Evolutionary conservation across 2,329 filamentous ascomycete genomes (phyloP).

Genomic region (Scopulariopsis brevicaulis): DNA sequence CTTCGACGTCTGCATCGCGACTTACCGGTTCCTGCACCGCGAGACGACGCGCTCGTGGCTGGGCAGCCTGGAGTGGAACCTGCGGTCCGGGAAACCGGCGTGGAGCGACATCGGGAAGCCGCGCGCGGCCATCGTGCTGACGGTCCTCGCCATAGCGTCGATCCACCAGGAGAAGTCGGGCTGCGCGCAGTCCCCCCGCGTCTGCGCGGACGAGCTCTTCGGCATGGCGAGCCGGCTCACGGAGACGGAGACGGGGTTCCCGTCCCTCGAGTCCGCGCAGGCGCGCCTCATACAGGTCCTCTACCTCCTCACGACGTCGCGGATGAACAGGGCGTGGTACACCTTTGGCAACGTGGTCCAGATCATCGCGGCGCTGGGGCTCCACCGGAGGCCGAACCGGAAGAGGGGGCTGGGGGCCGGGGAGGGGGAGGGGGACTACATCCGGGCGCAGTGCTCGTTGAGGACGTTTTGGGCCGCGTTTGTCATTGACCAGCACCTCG

Average conservation of each 20-base stretch:
- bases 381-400: constrained; percentile 14
- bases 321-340: constrained; percentile 51
- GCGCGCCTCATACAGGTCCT: constrained; percentile 44
- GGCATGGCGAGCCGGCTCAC: constrained; percentile 26
- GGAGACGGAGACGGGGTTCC: constrained; percentile 37
- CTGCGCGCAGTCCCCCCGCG: background rate
- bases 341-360: constrained; percentile 45
- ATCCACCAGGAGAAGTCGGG: constrained; percentile 29
- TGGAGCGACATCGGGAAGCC: constrained; percentile 27
- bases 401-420: constrained; percentile 8
- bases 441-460: constrained; percentile 38
- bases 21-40: constrained; percentile 45
- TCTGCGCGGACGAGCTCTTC: constrained; percentile 24
- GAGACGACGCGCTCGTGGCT: constrained; percentile 39
- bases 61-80: constrained; percentile 23
- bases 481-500: constrained; percentile 50
- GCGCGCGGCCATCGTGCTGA: constrained; percentile 33
- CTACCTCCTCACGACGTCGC: constrained; percentile 45
- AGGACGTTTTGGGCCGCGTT: constrained; percentile 53
- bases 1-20: constrained; percentile 49
- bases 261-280: constrained; percentile 44
- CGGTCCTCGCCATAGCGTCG: constrained; percentile 33
- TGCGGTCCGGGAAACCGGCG: constrained; percentile 21
- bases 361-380: constrained; percentile 32
- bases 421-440: constrained; percentile 23